Evolutionary conservation across 495 filamentous ascomycete species (phyloP), one percentile per base, ranked within the genome.

Genomic region (Penicillium steckii): DNA sequence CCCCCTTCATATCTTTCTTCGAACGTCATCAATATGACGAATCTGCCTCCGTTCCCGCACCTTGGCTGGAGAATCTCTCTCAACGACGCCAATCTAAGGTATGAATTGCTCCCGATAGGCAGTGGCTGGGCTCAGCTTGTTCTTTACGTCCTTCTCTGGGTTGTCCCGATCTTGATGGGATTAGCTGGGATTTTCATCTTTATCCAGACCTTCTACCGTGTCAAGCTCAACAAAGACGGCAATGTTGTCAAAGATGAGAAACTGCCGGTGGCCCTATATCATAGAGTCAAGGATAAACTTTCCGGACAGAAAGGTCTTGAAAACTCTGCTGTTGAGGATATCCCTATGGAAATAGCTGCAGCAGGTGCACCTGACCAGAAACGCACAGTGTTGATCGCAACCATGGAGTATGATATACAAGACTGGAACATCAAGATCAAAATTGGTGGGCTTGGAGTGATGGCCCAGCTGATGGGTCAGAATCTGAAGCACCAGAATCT

Each of bases 371-470:
- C 25, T 19, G 44, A 51, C 10, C 45, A 53, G 27, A 74, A 79
- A 18, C 84, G 78, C 6, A 81, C 75, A 19, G 78, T 85, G 4
- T 70, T 87, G 15, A 84, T 86, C 44, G 83, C 83, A n/a, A 86
- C 83, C 26, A 84, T 87, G 78, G 84, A 86, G 61, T 87, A 86
- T 64, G 80, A 85, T 55, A 86, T 87, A 50, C 81, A 85, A 47
- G 84, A 86, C 59, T 86, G 83, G 76, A 69, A 61, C 3, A 82
- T 87, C 61, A 87, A 86, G 65, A 79, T 87, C 65, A 87, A 87
- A 67, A 87, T 87, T 47, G 84, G 84, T 54, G 84, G 84, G 45
- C 68, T 87, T 15, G 84, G 83, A 64, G 83, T 86, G 27, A 82
- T 81, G 79, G 79, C 80, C 10, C 82, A 85, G 56, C 69, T 88